Evolutionary conservation across 2,329 filamentous ascomycete species (phyloP).

Genomic region (Alternaria brassicicola): DNA sequence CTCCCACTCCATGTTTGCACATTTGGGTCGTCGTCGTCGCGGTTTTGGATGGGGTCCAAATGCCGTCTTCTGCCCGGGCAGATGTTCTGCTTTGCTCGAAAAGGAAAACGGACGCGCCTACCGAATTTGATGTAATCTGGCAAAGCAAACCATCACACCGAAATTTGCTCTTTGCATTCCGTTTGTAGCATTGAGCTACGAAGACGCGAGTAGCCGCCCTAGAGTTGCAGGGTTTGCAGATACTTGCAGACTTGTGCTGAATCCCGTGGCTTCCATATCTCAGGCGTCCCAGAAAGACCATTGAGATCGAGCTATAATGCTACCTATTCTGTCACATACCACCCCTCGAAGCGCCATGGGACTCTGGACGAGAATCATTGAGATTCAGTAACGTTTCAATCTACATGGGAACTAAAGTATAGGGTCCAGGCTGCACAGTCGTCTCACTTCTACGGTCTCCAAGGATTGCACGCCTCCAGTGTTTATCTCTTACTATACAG

Average conservation of each 20-base stretch:
- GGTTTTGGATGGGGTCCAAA: neutral
- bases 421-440: neutral
- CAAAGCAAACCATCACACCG: neutral
- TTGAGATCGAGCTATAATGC: neutral
- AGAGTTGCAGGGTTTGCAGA: constrained; percentile 1
- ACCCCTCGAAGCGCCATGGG: neutral
- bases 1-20: neutral
- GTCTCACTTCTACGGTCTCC: neutral
- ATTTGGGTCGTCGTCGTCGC: neutral
- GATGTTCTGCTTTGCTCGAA: neutral
- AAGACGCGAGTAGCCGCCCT: neutral
- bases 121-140: neutral
- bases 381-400: neutral
- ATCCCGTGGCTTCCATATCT: neutral
- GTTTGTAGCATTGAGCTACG: neutral
- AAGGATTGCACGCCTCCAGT: neutral
- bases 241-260: constrained; percentile 4
- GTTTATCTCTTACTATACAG: neutral
- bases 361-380: neutral
- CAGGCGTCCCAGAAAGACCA: neutral
- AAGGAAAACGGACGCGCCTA: neutral
- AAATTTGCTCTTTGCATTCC: neutral
- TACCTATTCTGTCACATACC: neutral
- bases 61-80: constrained; percentile 5
- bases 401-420: neutral